Evolutionary conservation across 495 filamentous ascomycete genomes (phyloP).

Genomic region (Physcia stellaris): DNA sequence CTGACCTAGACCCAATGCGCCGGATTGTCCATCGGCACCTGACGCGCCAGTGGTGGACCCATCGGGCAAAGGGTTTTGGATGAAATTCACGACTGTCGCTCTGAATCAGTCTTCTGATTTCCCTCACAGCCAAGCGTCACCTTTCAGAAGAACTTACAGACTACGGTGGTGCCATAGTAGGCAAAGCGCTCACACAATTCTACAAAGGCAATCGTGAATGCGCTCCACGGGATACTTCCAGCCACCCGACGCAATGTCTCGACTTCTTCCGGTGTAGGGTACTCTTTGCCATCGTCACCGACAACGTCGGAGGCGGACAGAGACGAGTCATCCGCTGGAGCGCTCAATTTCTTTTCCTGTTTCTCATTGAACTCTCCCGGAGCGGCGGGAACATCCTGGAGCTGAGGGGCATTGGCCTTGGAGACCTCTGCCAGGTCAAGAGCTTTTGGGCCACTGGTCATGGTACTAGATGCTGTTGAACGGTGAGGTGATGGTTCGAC

Average conservation of each 20-base stretch:
- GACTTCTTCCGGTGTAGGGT: conserved; percentile 47
- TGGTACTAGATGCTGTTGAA: not conserved
- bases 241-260: conserved; percentile 48
- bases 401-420: conserved; percentile 7
- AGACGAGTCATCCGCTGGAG: not conserved
- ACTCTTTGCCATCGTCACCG: conserved; percentile 9
- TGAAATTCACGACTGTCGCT: conserved; percentile 45
- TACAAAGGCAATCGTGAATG: conserved; percentile 56
- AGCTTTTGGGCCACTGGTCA: conserved; percentile 6
- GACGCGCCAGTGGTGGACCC: conserved; percentile 48
- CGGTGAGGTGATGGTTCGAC: not conserved
- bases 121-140: conserved; percentile 1
- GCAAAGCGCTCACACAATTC: conserved; percentile 56
- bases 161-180: conserved; percentile 45
- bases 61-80: conserved; percentile 47
- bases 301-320: not conserved
- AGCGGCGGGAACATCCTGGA: conserved; percentile 5
- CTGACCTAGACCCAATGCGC: conserved; percentile 54
- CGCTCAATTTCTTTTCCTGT: conserved; percentile 1
- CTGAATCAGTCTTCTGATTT: conserved; percentile 2
- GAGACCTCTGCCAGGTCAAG: conserved; percentile 7
- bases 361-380: conserved; percentile 4
- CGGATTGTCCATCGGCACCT: conserved; percentile 28
- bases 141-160: conserved; percentile 36
- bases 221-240: conserved; percentile 47